phyloP scores from a whole-genome alignment of 345 rosid species.

The Syzygium grande region DNA sequence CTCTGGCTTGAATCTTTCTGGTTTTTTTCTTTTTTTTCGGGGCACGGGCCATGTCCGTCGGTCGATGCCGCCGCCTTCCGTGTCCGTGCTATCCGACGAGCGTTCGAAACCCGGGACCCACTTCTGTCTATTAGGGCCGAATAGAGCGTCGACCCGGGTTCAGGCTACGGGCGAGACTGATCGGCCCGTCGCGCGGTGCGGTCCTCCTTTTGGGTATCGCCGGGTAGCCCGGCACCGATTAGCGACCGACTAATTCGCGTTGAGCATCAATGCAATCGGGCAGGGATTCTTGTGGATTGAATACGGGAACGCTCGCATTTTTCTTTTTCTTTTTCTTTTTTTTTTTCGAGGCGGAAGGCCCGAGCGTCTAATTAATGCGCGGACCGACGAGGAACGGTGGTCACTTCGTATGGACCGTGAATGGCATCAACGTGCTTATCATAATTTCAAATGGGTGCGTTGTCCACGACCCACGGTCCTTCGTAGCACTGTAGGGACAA shows the following conservation, averaged over 20 bases:
- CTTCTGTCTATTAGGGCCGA: background rate
- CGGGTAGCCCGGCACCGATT: background rate
- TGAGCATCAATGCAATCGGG: accelerated
- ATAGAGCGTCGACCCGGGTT: background rate
- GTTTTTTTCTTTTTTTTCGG: background rate
- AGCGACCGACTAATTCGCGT: accelerated
- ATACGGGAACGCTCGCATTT: too few relatives aligned
- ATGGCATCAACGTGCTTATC: background rate
- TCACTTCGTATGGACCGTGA: background rate
- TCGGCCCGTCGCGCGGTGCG: background rate
- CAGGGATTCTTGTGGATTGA: background rate
- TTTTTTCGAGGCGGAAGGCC: background rate
- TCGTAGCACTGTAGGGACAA: background rate
- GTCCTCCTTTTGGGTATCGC: background rate
- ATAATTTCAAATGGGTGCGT: background rate
- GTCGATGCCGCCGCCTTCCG: background rate
- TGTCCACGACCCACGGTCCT: background rate
- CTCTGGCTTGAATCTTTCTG: background rate
- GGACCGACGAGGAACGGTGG: background rate
- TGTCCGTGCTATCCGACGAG: too few relatives aligned
- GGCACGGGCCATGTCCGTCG: background rate
- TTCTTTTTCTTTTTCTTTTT: too few relatives aligned
- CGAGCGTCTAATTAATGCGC: background rate
- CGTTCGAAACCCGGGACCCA: background rate
- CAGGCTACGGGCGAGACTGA: background rate